Evolutionary conservation across 306 rosid species (phyloP), one percentile per base, ranked within the genome.

Genomic region (Cicer chorassanicum): DNA sequence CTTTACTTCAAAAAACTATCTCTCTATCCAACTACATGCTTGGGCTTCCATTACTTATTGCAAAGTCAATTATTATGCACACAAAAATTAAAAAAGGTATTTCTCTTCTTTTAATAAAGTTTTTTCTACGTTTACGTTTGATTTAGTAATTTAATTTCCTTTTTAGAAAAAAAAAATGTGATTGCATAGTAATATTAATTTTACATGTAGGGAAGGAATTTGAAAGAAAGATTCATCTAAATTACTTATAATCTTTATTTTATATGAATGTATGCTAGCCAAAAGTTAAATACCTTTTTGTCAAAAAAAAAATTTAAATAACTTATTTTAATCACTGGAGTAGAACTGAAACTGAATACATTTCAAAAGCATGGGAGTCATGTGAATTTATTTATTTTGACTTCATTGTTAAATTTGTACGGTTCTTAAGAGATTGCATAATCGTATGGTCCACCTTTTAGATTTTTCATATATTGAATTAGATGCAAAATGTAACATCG

Each of bases 381-480:
- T 36, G 73, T 60, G 72, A 4, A 21, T 62, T 24, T 50, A 41
- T 78, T 70, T 40, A 57, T 59, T 59, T 4, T 19, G 76, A 18
- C 43, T 50, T 55, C 6, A 49, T 60, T 46, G 19, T 39, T 29
- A 55, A 67, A 59, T 13, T 21, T 36, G 4, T 54, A 54, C 18
- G 10, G 24, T 7, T 56, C 11, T 21, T 29, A 70, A 6, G 21
- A 70, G 62, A 49, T 49, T 70, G 18, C 24, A 38, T 18, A 10
- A 7, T 71, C 16, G 9, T 38, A 50, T 40, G 50, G 16, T 8
- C 68, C 29, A 48, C 46, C 76, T 34, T 6, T 49, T 60, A n/a
- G 46, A 61, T 8, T 60, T 69, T 44, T 69, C 44, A 4, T 8
- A 5, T 56, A 19, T 56, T 45, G 40, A 18, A 65, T 65, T 51